phyloP scores from a whole-genome alignment of 1,284 basidiomycete species.

The Papiliotrema flavescens region DNA sequence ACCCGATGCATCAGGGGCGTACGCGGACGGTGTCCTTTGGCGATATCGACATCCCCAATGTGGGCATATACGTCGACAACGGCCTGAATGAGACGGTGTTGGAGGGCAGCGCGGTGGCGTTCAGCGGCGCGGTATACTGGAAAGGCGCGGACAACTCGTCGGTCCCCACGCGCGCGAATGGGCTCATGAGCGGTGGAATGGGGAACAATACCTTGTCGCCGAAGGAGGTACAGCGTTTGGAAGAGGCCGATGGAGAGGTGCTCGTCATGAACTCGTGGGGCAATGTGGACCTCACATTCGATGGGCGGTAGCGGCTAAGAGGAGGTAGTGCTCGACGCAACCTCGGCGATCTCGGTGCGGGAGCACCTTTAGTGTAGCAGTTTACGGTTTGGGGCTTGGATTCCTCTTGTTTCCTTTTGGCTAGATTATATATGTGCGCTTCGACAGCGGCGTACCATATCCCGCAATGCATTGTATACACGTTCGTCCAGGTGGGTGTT shows the following conservation, averaged over 20 bases:
- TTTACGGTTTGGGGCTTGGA: too few relatives aligned
- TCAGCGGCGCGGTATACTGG: slow-evolving; percentile 36
- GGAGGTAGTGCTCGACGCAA: too few relatives aligned
- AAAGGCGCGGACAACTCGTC: not conserved
- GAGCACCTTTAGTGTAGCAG: too few relatives aligned
- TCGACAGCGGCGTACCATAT: too few relatives aligned
- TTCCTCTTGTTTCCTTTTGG: too few relatives aligned
- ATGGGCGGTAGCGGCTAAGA: slow-evolving; percentile 15
- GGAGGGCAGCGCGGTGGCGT: slow-evolving; percentile 14
- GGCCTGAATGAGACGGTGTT: slow-evolving; percentile 23
- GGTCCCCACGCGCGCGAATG: slow-evolving; percentile 5
- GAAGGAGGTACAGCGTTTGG: slow-evolving; percentile 6
- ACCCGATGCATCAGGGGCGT: slow-evolving; percentile 24
- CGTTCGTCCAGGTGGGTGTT: too few relatives aligned
- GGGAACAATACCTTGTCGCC: slow-evolving; percentile 4
- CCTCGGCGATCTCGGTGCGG: too few relatives aligned
- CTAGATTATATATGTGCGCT: too few relatives aligned
- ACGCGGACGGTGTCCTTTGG: slow-evolving; percentile 23
- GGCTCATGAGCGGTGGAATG: not conserved
- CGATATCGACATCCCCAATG: slow-evolving; percentile 18
- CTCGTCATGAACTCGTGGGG: slow-evolving; percentile 34
- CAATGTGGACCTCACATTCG: slow-evolving; percentile 36
- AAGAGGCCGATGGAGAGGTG: slow-evolving; percentile 21
- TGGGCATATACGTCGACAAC: slow-evolving; percentile 16
- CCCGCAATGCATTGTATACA: too few relatives aligned